Evolutionary conservation across 2,329 filamentous ascomycete genomes (phyloP).

Genomic region (Aspergillus nomiae): DNA sequence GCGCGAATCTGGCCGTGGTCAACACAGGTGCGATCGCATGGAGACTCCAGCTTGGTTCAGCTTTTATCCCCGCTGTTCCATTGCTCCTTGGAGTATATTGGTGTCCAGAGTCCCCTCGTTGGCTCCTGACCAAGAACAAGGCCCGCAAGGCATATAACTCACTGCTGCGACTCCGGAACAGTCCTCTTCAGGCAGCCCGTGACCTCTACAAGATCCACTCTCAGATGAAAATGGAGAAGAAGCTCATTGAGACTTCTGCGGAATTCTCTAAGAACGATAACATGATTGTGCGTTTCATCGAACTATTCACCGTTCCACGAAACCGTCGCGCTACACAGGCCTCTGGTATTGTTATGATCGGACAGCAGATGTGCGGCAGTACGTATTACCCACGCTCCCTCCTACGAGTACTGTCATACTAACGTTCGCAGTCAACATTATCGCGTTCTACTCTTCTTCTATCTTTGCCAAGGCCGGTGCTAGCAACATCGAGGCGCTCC

Average conservation of each 20-base stretch:
- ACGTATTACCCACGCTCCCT: neutral
- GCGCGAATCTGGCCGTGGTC: slow-evolving; percentile 66
- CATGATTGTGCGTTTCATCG: slow-evolving; percentile 61
- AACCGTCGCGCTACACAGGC: slow-evolving; percentile 68
- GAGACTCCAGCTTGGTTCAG: slow-evolving; percentile 66
- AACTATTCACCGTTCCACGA: slow-evolving; percentile 53
- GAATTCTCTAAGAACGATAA: slow-evolving; percentile 50
- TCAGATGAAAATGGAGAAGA: slow-evolving; percentile 52
- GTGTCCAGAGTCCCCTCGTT: slow-evolving; percentile 67
- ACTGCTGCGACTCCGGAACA: slow-evolving; percentile 59
- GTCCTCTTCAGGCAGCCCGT: slow-evolving; percentile 61
- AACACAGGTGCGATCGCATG: slow-evolving; percentile 61
- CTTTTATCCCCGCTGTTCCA: slow-evolving; percentile 66
- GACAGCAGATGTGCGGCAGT: slow-evolving; percentile 68
- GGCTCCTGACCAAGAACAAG: slow-evolving; percentile 67
- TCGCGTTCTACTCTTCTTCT: slow-evolving; percentile 73
- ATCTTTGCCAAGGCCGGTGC: slow-evolving; percentile 59
- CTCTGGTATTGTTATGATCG: slow-evolving; percentile 78
- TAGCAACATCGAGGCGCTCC: slow-evolving; percentile 57
- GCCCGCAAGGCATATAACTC: slow-evolving; percentile 64
- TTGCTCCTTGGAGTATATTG: slow-evolving; percentile 61
- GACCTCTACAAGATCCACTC: slow-evolving; percentile 64
- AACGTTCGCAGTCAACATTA: slow-evolving; percentile 59
- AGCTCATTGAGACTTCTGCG: neutral
- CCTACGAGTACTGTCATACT: neutral